Evolutionary conservation across 2,329 filamentous ascomycete species (phyloP).

Genomic region (Davidsoniella virescens): DNA sequence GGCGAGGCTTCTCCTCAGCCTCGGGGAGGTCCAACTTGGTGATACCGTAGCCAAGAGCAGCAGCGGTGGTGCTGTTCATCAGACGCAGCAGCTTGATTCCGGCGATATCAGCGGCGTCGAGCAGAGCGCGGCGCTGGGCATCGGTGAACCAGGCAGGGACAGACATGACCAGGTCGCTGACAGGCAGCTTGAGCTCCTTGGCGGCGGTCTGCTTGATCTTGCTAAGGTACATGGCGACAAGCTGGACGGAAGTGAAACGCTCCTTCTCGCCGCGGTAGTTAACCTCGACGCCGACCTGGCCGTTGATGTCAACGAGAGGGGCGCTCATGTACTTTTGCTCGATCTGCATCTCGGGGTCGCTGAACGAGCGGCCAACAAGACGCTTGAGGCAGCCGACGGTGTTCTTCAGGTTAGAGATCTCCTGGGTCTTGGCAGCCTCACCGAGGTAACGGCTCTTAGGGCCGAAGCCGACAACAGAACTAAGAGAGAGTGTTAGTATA

Average conservation of each 20-base stretch:
- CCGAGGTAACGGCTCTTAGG: slow-evolving; percentile 88
- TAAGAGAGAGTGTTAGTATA: slow-evolving; percentile 21
- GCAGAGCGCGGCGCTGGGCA: slow-evolving; percentile 69
- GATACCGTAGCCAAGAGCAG: slow-evolving; percentile 91
- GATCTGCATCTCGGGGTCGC: slow-evolving; percentile 80
- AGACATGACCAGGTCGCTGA: slow-evolving; percentile 85
- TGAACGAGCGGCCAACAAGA: slow-evolving; percentile 70
- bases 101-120: slow-evolving; percentile 86
- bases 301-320: slow-evolving; percentile 73
- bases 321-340: slow-evolving; percentile 87
- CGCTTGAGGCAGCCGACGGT: slow-evolving; percentile 87
- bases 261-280: slow-evolving; percentile 89
- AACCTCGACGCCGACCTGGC: slow-evolving; percentile 89
- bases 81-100: slow-evolving; percentile 83
- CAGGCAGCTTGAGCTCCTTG: slow-evolving; percentile 75
- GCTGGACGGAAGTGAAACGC: slow-evolving; percentile 84
- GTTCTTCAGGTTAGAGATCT: slow-evolving; percentile 99
- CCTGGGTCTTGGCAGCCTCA: slow-evolving; percentile 92
- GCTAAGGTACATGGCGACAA: slow-evolving; percentile 87
- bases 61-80: slow-evolving; percentile 96
- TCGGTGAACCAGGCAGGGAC: slow-evolving; percentile 97
- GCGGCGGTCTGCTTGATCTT: slow-evolving; percentile 84
- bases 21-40: slow-evolving; percentile 87
- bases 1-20: slow-evolving; percentile 78
- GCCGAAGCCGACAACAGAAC: slow-evolving; percentile 87